Base-by-base conservation (phyloP, 2,329 filamentous ascomycete genomes). In the Dactylellina parvicollis region DNA sequence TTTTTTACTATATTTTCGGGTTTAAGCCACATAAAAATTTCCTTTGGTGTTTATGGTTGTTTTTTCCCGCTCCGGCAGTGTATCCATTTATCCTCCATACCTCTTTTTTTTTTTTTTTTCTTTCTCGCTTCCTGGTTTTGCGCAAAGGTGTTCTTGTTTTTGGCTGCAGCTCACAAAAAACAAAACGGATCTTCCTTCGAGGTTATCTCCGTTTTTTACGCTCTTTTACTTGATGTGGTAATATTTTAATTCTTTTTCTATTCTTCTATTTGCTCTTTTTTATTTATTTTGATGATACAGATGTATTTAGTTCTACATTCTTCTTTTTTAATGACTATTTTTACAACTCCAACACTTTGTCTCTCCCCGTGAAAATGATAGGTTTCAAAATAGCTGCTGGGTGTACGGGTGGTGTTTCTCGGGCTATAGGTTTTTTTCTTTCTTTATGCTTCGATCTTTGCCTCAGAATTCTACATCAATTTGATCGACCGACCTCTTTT, bases 11-110 rank as follows among this genome's bases (percentile, higher is more conserved):
- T 50, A 56, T 56, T 60, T n/a, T 56, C 50, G 36, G 47, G 46
- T 55, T 30, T 54, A 50, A 46, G 28, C 38, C 22, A 55, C 47
- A 70, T 55, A 70, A 55, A 47, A 40, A 12, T 59, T 69, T 18
- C 22, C 20, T 56, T 44, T 34, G 34, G 10, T 59, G 34, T 60
- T 60, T 54, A n/a, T 16, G 10, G 1, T 61, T n/a, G n/a, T n/a
- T n/a, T n/a, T n/a, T n/a, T n/a, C n/a, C n/a, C n/a, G n/a, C n/a
- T n/a, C n/a, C n/a, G n/a, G n/a, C n/a, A n/a, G n/a, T n/a, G n/a
- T n/a, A n/a, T n/a, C n/a, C n/a, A n/a, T n/a, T n/a, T n/a, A n/a
- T n/a, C n/a, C n/a, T n/a, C n/a, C n/a, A n/a, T n/a, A n/a, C n/a
- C n/a, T n/a, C n/a, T n/a, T n/a, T 49, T 16, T 36, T 60, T 49